phyloP scores from a whole-genome alignment of 306 rosid species.

The Bauhinia variegata region DNA sequence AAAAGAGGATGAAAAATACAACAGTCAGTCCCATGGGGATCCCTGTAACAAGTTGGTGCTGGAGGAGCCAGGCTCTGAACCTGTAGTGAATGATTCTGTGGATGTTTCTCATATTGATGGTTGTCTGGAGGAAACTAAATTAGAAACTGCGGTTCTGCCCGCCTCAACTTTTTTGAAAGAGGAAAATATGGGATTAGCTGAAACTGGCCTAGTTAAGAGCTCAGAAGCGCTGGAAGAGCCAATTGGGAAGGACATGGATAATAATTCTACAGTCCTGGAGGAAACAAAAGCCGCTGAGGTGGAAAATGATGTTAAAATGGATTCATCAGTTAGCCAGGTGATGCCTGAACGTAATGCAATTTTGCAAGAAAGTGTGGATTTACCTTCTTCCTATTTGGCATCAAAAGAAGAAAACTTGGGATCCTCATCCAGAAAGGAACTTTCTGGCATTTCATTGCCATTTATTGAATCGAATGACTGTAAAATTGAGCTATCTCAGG shows the following conservation, averaged over 20 bases:
- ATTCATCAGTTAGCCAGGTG: slow-evolving; percentile 31
- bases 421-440: background rate
- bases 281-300: slow-evolving; percentile 33
- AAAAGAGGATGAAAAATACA: background rate
- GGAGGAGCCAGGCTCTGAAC: too few species aligned
- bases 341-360: background rate
- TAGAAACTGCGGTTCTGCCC: too few species aligned
- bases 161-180: slow-evolving; percentile 3
- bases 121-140: too few species aligned
- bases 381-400: slow-evolving; percentile 18
- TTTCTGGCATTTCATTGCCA: slow-evolving; percentile 16
- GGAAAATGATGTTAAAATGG: slow-evolving; percentile 35
- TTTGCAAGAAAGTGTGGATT: slow-evolving; percentile 22
- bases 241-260: slow-evolving; percentile 26
- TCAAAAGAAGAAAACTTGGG: slow-evolving; percentile 22
- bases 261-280: slow-evolving; percentile 31
- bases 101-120: slow-evolving; percentile 14
- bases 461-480: slow-evolving; percentile 23
- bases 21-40: slow-evolving; percentile 3
- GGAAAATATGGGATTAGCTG: slow-evolving; percentile 27
- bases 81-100: background rate
- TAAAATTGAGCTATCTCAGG: slow-evolving; percentile 18
- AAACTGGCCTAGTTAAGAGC: background rate
- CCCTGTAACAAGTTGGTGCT: background rate
- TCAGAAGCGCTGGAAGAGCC: slow-evolving; percentile 36